These are phyloP conservation scores for Epichloe elymi DNA, from an alignment of 2,329 filamentous ascomycete genomes.

Conservation along the genomic window DNA sequence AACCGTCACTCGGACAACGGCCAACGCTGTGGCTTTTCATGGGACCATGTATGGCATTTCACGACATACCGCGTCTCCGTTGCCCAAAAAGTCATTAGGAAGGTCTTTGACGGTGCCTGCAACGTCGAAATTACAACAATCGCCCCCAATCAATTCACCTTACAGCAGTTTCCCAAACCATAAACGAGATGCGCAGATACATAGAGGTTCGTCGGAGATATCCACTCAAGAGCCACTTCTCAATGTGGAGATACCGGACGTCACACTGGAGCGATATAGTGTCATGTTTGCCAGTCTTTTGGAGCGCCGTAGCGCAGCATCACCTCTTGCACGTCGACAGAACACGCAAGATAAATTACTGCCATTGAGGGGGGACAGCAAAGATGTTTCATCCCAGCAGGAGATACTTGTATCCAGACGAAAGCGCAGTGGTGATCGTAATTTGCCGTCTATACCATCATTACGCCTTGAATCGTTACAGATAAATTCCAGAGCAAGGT, in stretches of 20 bases:
- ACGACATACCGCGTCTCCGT: neutral
- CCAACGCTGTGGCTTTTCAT: neutral
- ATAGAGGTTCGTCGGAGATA: neutral
- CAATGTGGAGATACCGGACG: conserved; percentile 66
- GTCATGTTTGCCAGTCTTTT: conserved; percentile 81
- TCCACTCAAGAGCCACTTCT: conserved; percentile 30
- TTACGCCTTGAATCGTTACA: conserved; percentile 13
- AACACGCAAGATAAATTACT: conserved; percentile 42
- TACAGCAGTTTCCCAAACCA: neutral
- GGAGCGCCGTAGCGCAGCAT: conserved; percentile 25
- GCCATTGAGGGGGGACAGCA: neutral
- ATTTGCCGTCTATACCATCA: conserved; percentile 29
- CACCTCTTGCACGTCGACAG: conserved; percentile 42
- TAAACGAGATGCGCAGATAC: neutral
- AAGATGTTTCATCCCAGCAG: conserved; percentile 6
- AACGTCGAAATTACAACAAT: neutral
- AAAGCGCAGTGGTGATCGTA: neutral
- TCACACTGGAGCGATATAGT: conserved; percentile 79
- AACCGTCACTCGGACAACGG: neutral
- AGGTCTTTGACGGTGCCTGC: conserved; percentile 2
- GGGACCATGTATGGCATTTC: neutral
- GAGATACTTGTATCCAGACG: conserved; percentile 12
- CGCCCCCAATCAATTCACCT: neutral
- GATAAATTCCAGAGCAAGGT: conserved; percentile 29
- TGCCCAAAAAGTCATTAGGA: neutral